Base-by-base conservation (phyloP, 768 basidiomycete genomes). In the Pulveroboletus ravenelii region DNA sequence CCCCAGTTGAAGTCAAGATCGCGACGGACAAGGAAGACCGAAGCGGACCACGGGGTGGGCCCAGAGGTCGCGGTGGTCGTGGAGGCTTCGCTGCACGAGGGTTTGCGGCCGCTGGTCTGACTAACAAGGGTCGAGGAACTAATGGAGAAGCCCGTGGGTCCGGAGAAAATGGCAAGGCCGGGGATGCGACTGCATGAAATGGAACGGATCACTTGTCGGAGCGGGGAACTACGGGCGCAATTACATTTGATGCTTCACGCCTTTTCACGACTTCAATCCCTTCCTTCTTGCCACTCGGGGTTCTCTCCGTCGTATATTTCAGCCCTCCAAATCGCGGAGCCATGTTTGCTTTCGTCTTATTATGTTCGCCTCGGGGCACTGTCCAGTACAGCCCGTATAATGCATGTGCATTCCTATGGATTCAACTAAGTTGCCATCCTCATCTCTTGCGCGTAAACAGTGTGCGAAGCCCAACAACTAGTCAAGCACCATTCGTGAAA, bases 41-140 rank as follows among this genome's bases (percentile, higher is more conserved):
- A 63, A 68, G 52, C 53, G 60, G 75, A 18, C 59, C 67, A 14
- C 72, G 80, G 18, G 74, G 80, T 14, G 76, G 85, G 3, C 77
- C 78, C 3, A 74, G 84, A 25, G 77, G 80, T 18, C 78, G 78
- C 2, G 74, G 77, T 10, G 72, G 75, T 17, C 60, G 73, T 6
- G 70, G 77, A 12, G 63, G 55, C 8, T 89, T 75, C 59, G 83
- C 78, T n/a, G 76, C 80, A 12, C 73, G 87, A 52, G 80, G 80
- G 12, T 77, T 89, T 47, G 78, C 82, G 5, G 81, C 82, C 9
- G 88, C 86, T 14, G 89, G 89, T 4, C 70, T 91, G 55, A 83
- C 69, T 20, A 37, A 41, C 14, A 67, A 64, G 49, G 66, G 67
- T 5, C 62, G 62, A 45, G 67, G 65, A 17, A 44, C 53, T 7